A percentile compares a stretch with the other conserved stretches of the same genome.
phyloP scores from a whole-genome alignment of 1,139 yeast species.

The Hansenula sp. region DNA sequence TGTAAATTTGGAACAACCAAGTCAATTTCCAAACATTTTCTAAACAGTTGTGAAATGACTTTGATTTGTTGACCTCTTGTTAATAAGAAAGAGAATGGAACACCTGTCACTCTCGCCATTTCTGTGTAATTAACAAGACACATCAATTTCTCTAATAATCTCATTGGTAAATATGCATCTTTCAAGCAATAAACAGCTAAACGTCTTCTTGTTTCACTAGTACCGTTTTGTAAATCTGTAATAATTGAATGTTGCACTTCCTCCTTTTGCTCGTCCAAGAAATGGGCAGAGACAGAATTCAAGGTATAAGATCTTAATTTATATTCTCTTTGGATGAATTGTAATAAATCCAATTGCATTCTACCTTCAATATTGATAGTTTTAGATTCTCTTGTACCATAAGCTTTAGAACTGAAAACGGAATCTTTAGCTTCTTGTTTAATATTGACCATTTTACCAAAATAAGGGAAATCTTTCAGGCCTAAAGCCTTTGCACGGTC shows the following conservation, averaged over 20 bases:
- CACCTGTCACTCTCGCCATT: constrained; percentile 99
- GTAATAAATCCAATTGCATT: constrained; percentile 89
- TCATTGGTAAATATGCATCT: constrained; percentile 88
- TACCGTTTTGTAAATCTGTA: constrained; percentile 91
- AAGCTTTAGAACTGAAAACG: constrained; percentile 89
- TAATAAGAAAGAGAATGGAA: constrained; percentile 86
- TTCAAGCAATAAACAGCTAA: constrained; percentile 96
- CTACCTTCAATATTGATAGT: constrained; percentile 93
- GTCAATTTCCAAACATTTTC: constrained; percentile 84
- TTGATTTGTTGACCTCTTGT: constrained; percentile 97
- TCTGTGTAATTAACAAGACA: constrained; percentile 95
- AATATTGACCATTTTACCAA: constrained; percentile 68
- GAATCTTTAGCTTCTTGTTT: constrained; percentile 80
- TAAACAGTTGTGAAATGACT: constrained; percentile 89
- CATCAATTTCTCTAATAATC: constrained; percentile 90
- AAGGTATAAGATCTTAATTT: constrained; percentile 91
- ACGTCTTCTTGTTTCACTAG: constrained; percentile 86
- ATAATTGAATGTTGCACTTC: constrained; percentile 97
- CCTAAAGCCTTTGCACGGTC: constrained; percentile 81
- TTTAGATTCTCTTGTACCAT: constrained; percentile 93
- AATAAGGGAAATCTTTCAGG: constrained; percentile 71
- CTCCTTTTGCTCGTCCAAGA: constrained; percentile 93
- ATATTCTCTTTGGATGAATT: constrained; percentile 91
- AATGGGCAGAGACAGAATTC: constrained; percentile 94
- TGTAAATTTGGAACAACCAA: constrained; percentile 89